phyloP scores from a whole-genome alignment of 768 basidiomycete genomes.

The Cyclocybe cylindracea region DNA sequence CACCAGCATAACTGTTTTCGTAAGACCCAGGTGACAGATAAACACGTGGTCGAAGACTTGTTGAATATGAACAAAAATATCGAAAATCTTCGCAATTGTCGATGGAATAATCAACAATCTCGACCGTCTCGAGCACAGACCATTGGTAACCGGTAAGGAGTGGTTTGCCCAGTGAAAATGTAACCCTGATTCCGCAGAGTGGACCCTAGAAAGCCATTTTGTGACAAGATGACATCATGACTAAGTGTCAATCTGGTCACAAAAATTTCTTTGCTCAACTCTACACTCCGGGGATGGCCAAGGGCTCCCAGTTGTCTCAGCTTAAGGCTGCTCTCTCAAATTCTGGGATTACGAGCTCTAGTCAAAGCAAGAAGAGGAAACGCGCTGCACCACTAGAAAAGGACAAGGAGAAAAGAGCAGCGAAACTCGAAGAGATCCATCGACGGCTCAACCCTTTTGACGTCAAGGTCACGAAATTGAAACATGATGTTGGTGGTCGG shows the following conservation, averaged over 20 bases:
- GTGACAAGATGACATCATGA: too few species aligned
- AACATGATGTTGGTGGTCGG: constrained; percentile 90
- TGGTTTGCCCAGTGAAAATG: too few species aligned
- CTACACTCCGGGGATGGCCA: constrained; percentile 50
- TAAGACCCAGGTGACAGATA: background rate
- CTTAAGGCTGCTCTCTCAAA: constrained; percentile 83
- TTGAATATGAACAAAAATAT: background rate
- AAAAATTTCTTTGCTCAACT: constrained; percentile 20
- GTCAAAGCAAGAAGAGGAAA: constrained; percentile 68
- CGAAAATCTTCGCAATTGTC: too few species aligned
- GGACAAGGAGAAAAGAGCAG: constrained; percentile 80
- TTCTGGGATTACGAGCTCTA: constrained; percentile 71
- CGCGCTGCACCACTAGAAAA: constrained; percentile 60
- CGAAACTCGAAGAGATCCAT: constrained; percentile 82
- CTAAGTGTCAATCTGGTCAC: constrained; percentile 16
- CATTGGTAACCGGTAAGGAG: too few species aligned
- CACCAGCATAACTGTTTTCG: too few species aligned
- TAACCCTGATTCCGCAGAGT: too few species aligned
- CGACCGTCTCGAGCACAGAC: too few species aligned
- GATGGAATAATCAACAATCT: too few species aligned
- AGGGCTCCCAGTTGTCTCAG: constrained; percentile 88
- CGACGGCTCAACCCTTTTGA: constrained; percentile 93
- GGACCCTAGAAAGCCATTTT: too few species aligned
- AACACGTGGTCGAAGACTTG: background rate
- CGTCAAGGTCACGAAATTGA: constrained; percentile 86